Evolutionary conservation across 768 basidiomycete species (phyloP).

Genomic region (Mycena alexandri): DNA sequence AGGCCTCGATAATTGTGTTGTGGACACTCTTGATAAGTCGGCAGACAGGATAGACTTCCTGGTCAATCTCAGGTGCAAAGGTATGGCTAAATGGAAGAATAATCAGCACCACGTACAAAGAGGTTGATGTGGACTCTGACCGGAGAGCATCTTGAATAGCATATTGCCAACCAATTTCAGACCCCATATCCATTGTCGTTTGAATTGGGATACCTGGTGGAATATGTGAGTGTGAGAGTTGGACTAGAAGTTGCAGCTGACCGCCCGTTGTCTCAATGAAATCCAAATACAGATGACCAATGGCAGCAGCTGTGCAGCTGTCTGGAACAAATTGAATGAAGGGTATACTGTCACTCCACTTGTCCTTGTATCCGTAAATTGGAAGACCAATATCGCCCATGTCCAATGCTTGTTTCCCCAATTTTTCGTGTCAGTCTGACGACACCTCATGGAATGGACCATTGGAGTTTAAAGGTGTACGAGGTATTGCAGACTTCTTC

Average conservation of each 20-base stretch:
- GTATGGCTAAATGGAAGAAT: slow-evolving; percentile 26
- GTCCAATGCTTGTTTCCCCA: slow-evolving; percentile 40
- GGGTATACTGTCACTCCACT: slow-evolving; percentile 41
- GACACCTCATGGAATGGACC: slow-evolving; percentile 42
- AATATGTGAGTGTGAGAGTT: not conserved
- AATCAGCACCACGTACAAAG: slow-evolving; percentile 8
- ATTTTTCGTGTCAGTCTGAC: slow-evolving; percentile 47
- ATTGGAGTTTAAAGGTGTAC: slow-evolving; percentile 16
- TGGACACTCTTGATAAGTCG: slow-evolving; percentile 42
- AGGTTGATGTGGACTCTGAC: slow-evolving; percentile 5
- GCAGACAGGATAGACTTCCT: slow-evolving; percentile 33
- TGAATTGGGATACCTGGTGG: slow-evolving; percentile 44
- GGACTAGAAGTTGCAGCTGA: slow-evolving; percentile 27
- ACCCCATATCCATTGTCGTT: slow-evolving; percentile 45
- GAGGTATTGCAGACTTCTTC: slow-evolving; percentile 16
- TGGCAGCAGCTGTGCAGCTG: slow-evolving; percentile 35
- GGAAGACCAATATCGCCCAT: slow-evolving; percentile 47
- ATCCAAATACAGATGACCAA: slow-evolving; percentile 51
- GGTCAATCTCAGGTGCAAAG: slow-evolving; percentile 41
- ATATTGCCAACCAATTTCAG: slow-evolving; percentile 46
- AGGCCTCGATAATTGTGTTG: slow-evolving; percentile 46
- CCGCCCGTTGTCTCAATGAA: slow-evolving; percentile 43
- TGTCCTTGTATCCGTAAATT: slow-evolving; percentile 38
- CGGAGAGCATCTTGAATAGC: slow-evolving; percentile 5
- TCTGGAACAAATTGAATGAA: slow-evolving; percentile 44